phyloP scores from a whole-genome alignment of 2,329 filamentous ascomycete genomes.

The Zalaria sp. region DNA sequence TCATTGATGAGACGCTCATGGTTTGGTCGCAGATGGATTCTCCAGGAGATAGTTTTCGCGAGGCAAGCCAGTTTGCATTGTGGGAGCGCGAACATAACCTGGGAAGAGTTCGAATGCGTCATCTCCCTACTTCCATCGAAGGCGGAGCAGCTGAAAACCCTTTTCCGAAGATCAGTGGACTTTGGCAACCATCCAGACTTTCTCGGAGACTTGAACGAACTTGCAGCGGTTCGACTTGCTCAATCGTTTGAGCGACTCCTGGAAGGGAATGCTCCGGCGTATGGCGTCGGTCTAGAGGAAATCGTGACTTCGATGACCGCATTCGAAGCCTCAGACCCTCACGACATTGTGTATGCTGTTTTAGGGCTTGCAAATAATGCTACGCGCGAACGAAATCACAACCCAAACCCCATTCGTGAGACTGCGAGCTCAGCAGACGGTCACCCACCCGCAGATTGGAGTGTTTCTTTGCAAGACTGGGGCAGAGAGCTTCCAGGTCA shows the following conservation, averaged over 20 bases:
- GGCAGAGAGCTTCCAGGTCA: too few relatives aligned
- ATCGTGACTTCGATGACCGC: conserved; percentile 2
- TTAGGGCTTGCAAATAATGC: conserved; percentile 6
- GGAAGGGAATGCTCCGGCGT: neutral
- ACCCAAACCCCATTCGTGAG: too few relatives aligned
- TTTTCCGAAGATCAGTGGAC: conserved; percentile 1
- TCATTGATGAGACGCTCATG: conserved; percentile 1
- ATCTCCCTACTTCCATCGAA: conserved; percentile 1
- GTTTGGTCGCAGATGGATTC: conserved; percentile 3
- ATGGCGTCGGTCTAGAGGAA: neutral
- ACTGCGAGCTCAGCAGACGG: too few relatives aligned
- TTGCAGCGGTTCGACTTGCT: conserved; percentile 1
- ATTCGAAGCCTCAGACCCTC: conserved; percentile 4
- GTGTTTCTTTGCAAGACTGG: too few relatives aligned
- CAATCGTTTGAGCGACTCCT: conserved; percentile 1
- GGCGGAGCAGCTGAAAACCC: neutral
- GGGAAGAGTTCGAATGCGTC: conserved; percentile 2
- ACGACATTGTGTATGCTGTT: conserved; percentile 5
- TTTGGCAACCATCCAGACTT: conserved; percentile 2
- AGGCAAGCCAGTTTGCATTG: neutral
- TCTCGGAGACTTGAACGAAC: neutral
- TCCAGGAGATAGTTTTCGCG: conserved; percentile 3
- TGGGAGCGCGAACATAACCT: neutral
- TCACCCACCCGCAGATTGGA: too few relatives aligned
- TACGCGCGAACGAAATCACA: too few relatives aligned